Evolutionary conservation across 306 rosid genomes (phyloP).

Genomic region (Arachis stenosperma): DNA sequence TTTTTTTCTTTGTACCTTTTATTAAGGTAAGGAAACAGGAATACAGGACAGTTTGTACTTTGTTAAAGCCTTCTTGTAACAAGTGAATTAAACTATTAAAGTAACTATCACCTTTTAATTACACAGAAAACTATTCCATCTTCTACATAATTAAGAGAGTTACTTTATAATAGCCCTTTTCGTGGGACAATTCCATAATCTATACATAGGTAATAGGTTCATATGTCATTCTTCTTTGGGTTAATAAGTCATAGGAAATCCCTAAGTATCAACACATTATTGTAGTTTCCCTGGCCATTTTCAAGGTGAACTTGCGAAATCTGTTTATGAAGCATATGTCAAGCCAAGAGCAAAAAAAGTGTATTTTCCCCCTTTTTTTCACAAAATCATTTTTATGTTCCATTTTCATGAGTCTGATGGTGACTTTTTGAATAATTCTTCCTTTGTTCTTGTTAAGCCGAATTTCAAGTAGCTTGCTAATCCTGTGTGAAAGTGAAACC

Average conservation of each 20-base stretch:
- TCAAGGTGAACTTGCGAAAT: not conserved
- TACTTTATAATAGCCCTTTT: not conserved
- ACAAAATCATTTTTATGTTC: not conserved
- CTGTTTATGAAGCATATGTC: constrained; percentile 18
- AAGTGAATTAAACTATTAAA: not conserved
- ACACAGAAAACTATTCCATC: constrained; percentile 2
- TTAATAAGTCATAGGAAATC: too few species aligned
- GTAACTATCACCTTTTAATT: constrained; percentile 6
- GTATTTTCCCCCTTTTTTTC: too few species aligned
- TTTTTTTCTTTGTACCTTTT: constrained; percentile 24
- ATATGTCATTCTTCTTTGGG: constrained; percentile 7
- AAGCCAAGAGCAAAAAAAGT: not conserved
- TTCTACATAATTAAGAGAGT: not conserved
- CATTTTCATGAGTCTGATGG: constrained; percentile 9
- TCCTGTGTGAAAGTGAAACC: constrained; percentile 12
- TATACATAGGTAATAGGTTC: not conserved
- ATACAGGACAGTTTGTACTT: constrained; percentile 25
- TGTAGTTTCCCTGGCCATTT: constrained; percentile 4
- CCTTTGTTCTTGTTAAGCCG: constrained; percentile 6
- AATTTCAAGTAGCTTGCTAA: not conserved
- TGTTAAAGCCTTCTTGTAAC: constrained; percentile 19
- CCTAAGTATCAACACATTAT: not conserved
- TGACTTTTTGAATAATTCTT: constrained; percentile 14
- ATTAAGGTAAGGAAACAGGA: constrained; percentile 26
- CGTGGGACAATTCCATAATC: constrained; percentile 17